These are phyloP conservation scores for Phytophthora pseudosyringae DNA, from an alignment of 352 stramenopile species.

Conservation along the genomic window DNA sequence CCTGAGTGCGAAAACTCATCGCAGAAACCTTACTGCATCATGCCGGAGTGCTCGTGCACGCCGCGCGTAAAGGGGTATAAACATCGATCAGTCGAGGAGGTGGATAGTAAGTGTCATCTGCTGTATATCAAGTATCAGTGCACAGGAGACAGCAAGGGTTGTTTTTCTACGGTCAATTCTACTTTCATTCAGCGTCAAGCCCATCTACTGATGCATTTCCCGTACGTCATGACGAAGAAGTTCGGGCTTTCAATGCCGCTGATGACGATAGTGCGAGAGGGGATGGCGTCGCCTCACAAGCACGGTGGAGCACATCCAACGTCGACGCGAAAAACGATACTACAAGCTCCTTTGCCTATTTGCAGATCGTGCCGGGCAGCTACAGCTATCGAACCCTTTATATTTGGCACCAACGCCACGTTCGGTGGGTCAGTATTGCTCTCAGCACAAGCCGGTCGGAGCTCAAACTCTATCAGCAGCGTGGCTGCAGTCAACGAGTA, in stretches of 20 bases:
- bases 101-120: conserved; percentile 11
- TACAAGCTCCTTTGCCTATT: conserved; percentile 21
- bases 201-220: neutral
- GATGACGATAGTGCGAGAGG: conserved; percentile 6
- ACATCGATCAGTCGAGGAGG: conserved; percentile 2
- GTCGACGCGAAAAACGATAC: conserved; percentile 11
- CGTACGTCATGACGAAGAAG: neutral
- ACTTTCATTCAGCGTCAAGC: neutral
- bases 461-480: no score
- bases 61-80: conserved; percentile 15
- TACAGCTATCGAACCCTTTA: no score
- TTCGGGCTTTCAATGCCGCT: neutral
- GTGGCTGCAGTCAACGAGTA: no score
- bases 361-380: no score
- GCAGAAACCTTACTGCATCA: neutral
- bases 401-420: no score
- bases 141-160: neutral
- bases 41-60: neutral
- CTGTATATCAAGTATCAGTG: conserved; percentile 24
- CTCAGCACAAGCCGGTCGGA: no score
- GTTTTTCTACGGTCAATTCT: conserved; percentile 1
- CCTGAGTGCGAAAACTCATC: neutral
- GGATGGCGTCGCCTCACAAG: conserved; percentile 7
- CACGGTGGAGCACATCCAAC: conserved; percentile 5
- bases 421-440: no score